A percentile compares a stretch with the other conserved stretches of the same genome.
phyloP scores from a whole-genome alignment of 257 asterid species.

The Linderniella brevidens region DNA sequence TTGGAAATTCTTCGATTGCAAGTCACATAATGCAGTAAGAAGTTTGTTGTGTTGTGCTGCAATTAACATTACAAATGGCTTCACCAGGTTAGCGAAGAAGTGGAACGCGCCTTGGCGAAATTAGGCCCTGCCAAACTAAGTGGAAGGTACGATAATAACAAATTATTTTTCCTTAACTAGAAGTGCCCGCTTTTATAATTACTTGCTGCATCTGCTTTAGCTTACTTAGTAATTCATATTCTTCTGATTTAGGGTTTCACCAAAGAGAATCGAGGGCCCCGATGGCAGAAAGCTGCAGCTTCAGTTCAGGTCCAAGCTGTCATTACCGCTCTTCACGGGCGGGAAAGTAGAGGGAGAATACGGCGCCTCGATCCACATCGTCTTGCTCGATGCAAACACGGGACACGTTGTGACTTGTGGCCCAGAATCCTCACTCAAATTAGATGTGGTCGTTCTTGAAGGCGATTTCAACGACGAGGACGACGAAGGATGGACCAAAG shows the following conservation, averaged over 20 bases:
- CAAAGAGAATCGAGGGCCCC: conserved; percentile 71
- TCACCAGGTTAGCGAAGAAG: conserved; percentile 95
- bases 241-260: conserved; percentile 55
- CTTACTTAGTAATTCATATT: conserved; percentile 9
- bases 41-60: conserved; percentile 7
- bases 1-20: not conserved
- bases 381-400: conserved; percentile 54
- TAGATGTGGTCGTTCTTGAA: conserved; percentile 72
- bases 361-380: conserved; percentile 47
- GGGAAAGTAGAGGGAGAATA: conserved; percentile 89
- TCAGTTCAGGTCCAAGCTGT: conserved; percentile 67
- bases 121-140: conserved; percentile 56
- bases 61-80: conserved; percentile 6
- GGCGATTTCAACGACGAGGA: conserved; percentile 85
- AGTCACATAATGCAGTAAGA: not conserved
- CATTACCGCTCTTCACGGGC: conserved; percentile 81
- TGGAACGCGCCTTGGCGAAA: conserved; percentile 93
- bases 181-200: conserved; percentile 2
- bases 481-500: conserved; percentile 72
- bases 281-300: conserved; percentile 80
- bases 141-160: conserved; percentile 39
- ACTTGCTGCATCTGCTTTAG: conserved; percentile 1
- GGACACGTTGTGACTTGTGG: conserved; percentile 62
- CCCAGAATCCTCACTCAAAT: conserved; percentile 56
- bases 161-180: conserved; percentile 7